phyloP scores from a whole-genome alignment of 2,329 filamentous ascomycete genomes.

The Penicillium hesseltinei region DNA sequence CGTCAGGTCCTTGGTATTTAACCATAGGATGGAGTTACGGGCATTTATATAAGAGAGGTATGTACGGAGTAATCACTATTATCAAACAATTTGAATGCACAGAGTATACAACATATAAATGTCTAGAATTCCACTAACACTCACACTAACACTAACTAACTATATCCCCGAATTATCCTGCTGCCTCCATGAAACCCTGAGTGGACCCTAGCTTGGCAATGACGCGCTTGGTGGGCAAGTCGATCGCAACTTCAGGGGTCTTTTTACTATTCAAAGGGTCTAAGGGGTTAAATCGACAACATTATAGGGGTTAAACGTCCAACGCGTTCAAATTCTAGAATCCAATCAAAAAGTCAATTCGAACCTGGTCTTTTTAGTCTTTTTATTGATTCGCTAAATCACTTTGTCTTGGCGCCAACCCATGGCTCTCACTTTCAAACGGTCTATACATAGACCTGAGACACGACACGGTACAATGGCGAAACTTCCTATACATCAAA shows the following conservation, averaged over 20 bases:
- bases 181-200: neutral
- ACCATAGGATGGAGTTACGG: too few species aligned
- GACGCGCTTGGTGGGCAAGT: slow-evolving; percentile 1
- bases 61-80: neutral
- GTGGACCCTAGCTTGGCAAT: slow-evolving; percentile 6
- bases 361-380: neutral
- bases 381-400: neutral
- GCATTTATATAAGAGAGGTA: neutral
- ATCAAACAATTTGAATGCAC: neutral
- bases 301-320: neutral
- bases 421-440: neutral
- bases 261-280: neutral
- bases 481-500: neutral
- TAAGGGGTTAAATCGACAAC: neutral
- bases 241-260: slow-evolving; percentile 7
- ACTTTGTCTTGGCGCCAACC: neutral
- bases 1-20: neutral
- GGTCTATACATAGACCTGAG: slow-evolving; percentile 7
- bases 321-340: neutral
- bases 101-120: too few species aligned
- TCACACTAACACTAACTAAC: neutral
- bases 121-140: neutral
- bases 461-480: neutral
- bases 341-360: neutral
- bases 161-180: neutral